These are phyloP conservation scores for Nannochloris sp. DNA, from an alignment of 139 green algal species.

Conservation along the genomic window DNA sequence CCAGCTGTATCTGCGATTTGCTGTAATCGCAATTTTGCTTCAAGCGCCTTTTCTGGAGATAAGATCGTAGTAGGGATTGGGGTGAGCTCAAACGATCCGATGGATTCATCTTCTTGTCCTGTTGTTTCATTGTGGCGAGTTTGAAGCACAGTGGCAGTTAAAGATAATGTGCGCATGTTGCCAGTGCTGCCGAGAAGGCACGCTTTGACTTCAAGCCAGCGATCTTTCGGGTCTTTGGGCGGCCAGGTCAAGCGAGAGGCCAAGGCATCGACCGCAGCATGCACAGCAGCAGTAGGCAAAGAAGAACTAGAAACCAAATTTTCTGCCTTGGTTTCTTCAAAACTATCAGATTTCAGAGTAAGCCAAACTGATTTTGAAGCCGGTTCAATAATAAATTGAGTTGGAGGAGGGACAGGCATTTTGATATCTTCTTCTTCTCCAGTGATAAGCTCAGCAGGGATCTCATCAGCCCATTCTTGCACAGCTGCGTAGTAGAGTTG, in stretches of 20 bases:
- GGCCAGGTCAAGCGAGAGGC: slow-evolving; percentile 1
- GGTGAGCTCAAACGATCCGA: background rate
- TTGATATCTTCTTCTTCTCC: background rate
- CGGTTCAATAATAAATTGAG: slow-evolving; percentile 23
- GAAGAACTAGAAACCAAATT: too few species aligned
- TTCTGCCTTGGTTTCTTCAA: background rate
- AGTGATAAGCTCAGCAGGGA: slow-evolving; percentile 6
- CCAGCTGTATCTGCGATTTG: slow-evolving; percentile 41
- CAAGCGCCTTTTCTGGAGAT: background rate
- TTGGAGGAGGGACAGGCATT: slow-evolving; percentile 25
- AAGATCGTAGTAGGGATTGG: background rate
- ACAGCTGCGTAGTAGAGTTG: slow-evolving; percentile 6
- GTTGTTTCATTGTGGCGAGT: background rate
- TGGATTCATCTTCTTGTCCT: background rate
- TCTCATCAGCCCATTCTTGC: background rate
- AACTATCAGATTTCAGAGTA: background rate
- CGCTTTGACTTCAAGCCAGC: slow-evolving; percentile 20
- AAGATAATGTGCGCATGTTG: slow-evolving; percentile 22
- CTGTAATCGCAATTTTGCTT: slow-evolving; percentile 23
- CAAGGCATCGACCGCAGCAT: background rate
- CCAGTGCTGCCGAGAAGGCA: slow-evolving; percentile 13
- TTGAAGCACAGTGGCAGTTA: slow-evolving; percentile 8
- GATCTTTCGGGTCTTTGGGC: background rate
- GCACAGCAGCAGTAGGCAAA: background rate
- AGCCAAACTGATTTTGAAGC: background rate